These are phyloP conservation scores for Xylaria sp. DNA, from an alignment of 2,329 filamentous ascomycete species.

Conservation along the genomic window DNA sequence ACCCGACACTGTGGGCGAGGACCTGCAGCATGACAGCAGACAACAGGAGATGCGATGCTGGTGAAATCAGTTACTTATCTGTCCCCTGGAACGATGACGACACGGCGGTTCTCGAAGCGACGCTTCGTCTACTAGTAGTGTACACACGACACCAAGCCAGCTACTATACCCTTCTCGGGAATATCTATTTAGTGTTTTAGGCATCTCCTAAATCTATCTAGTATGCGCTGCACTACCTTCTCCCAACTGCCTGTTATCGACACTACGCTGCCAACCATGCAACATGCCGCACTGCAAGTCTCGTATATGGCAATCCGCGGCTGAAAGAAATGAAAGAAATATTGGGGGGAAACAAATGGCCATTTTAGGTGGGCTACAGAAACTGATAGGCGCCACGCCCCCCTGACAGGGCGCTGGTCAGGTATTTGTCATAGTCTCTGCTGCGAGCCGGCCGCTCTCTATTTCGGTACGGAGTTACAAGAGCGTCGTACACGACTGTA, in stretches of 20 bases:
- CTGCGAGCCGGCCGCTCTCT: conserved; percentile 14
- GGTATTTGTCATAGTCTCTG: conserved; percentile 29
- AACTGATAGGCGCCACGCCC: conserved; percentile 27
- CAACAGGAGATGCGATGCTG: conserved; percentile 11
- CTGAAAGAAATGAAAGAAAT: conserved; percentile 14
- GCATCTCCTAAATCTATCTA: not conserved
- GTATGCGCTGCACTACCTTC: not conserved
- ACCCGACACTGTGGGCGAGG: conserved; percentile 46
- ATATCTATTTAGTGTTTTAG: not conserved
- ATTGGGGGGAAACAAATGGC: not conserved
- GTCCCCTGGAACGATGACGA: not conserved
- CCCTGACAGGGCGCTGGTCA: conserved; percentile 20
- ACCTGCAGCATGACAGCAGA: conserved; percentile 36
- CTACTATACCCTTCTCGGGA: not conserved
- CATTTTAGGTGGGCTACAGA: too few species aligned
- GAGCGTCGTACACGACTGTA: not conserved
- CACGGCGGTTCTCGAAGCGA: not conserved
- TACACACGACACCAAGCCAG: not conserved
- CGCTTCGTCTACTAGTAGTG: conserved; percentile 12
- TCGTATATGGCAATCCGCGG: conserved; percentile 12
- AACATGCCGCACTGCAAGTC: conserved; percentile 11
- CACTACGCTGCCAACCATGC: not conserved
- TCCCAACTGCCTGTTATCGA: not conserved
- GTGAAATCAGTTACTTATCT: not conserved
- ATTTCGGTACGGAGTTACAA: conserved; percentile 14